Base-by-base conservation (phyloP, 2,329 filamentous ascomycete species). In the Venturiaceae sp. region DNA sequence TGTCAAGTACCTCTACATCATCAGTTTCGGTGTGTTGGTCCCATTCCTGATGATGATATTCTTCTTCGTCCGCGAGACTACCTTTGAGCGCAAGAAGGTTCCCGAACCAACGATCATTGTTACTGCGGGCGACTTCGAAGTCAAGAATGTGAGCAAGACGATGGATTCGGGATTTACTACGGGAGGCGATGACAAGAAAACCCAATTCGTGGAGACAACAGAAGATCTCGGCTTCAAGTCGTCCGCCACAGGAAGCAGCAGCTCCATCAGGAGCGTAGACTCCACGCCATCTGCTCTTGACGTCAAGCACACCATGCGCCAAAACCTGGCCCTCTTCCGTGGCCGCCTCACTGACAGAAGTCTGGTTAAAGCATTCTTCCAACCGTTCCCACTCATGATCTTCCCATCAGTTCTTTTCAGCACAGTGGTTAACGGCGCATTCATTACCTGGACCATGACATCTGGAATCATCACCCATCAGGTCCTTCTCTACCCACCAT, bases 401-500 rank as follows among this genome's bases (percentile, higher is more conserved):
- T 73, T 72, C 47, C 71, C 71, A 1, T 66, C 67, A 28, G 70
- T 74, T 0, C 60, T 73, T 19, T 74, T 70, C 68, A 69, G 62
- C 0, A 72, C 71, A 60, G 64, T 73, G 14, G 63, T 71, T 6
- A 80, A 79, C 62, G 78, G 77, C 52, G 72, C 69, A 2, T 72
- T 67, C 5, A 61, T 75, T 32, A 71, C 70, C 19, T 72, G 72
- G 70, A 69, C 74, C 53, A 67, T 74, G 21, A 74, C 79, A 57
- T 76, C 79, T 64, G 72, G 70, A 53, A 74, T 80, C 44, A 73
- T 78, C 59, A 77, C 79, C 64, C 73, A 73, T 6, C 71, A 77
- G 63, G 64, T 70, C 26, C 68, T 72, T 61, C 60, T 65, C 30
- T 65, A 64, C 2, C 59, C 64, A 3, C 69, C 70, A 0, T 74